Evolutionary conservation across 805 yeast genomes (phyloP).

Genomic region (Pichia deserticola): DNA sequence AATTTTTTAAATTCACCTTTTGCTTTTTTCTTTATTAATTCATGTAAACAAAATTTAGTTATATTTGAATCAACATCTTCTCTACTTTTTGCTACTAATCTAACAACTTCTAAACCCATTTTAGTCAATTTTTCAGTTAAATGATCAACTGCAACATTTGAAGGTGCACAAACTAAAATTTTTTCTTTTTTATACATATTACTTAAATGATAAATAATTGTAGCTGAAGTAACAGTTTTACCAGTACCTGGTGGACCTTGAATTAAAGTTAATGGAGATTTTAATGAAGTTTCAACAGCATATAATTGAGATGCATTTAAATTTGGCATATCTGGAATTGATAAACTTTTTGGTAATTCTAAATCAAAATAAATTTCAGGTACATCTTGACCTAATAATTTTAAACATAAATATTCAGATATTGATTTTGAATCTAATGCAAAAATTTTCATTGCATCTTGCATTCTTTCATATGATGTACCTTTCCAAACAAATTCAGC

Average conservation of each 20-base stretch:
- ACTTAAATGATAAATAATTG: slow-evolving; percentile 71
- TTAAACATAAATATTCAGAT: slow-evolving; percentile 67
- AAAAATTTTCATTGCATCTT: slow-evolving; percentile 61
- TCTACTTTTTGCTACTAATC: slow-evolving; percentile 68
- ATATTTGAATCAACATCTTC: slow-evolving; percentile 73
- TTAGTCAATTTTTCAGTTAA: slow-evolving; percentile 62
- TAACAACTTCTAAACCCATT: slow-evolving; percentile 71
- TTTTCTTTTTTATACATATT: slow-evolving; percentile 48
- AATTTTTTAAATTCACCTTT: slow-evolving; percentile 53
- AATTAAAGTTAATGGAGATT: slow-evolving; percentile 68
- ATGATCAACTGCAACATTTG: slow-evolving; percentile 93
- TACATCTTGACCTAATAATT: slow-evolving; percentile 73
- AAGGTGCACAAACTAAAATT: slow-evolving; percentile 88
- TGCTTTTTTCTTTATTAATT: slow-evolving; percentile 40
- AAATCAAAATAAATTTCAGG: slow-evolving; percentile 54
- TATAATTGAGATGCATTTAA: slow-evolving; percentile 71
- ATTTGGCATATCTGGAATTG: slow-evolving; percentile 59
- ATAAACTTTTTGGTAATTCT: slow-evolving; percentile 51
- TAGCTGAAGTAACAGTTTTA: slow-evolving; percentile 88
- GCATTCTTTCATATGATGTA: slow-evolving; percentile 77
- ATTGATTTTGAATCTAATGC: slow-evolving; percentile 66
- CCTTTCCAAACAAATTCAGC: slow-evolving; percentile 91
- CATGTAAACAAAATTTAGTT: slow-evolving; percentile 49
- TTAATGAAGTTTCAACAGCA: slow-evolving; percentile 66
- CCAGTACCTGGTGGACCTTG: slow-evolving; percentile 99